Evolutionary conservation across 2,329 filamentous ascomycete species (phyloP).

Genomic region (Cryphonectria parasitica): DNA sequence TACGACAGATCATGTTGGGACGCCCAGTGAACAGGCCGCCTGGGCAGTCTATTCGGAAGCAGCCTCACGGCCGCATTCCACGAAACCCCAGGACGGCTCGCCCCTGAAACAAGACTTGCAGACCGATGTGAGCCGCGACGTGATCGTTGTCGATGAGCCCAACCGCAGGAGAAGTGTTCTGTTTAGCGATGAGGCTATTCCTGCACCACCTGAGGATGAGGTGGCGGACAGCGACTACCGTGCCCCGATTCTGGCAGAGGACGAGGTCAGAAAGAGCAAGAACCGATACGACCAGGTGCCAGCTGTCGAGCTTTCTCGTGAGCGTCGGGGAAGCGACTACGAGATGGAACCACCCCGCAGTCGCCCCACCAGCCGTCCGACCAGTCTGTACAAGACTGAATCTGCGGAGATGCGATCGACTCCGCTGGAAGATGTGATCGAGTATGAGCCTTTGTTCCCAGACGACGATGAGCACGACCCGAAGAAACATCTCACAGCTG

Average conservation of each 20-base stretch:
- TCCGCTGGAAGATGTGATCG: conserved; percentile 83
- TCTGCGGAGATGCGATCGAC: conserved; percentile 63
- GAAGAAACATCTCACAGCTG: conserved; percentile 41
- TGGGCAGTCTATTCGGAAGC: conserved; percentile 88
- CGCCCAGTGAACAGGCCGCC: conserved; percentile 88
- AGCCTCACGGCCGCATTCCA: conserved; percentile 60
- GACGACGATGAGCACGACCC: conserved; percentile 67
- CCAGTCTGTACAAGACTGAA: conserved; percentile 63
- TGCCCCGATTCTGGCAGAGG: conserved; percentile 84
- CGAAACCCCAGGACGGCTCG: conserved; percentile 41
- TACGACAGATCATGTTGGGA: conserved; percentile 66
- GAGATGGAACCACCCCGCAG: conserved; percentile 61
- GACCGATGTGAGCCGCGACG: conserved; percentile 51
- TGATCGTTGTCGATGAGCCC: conserved; percentile 80
- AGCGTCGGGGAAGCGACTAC: conserved; percentile 63
- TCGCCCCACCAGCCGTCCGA: conserved; percentile 66
- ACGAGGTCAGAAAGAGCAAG: conserved; percentile 79
- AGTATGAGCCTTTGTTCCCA: conserved; percentile 93
- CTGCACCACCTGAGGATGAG: conserved; percentile 54
- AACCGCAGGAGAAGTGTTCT: conserved; percentile 49
- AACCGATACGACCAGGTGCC: conserved; percentile 72
- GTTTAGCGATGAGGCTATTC: conserved; percentile 44
- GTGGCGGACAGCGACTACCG: conserved; percentile 66
- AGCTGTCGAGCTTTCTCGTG: conserved; percentile 76
- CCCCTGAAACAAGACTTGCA: conserved; percentile 37